Base-by-base conservation (phyloP, 805 yeast genomes). In the Komagataella kurtzmanii region DNA sequence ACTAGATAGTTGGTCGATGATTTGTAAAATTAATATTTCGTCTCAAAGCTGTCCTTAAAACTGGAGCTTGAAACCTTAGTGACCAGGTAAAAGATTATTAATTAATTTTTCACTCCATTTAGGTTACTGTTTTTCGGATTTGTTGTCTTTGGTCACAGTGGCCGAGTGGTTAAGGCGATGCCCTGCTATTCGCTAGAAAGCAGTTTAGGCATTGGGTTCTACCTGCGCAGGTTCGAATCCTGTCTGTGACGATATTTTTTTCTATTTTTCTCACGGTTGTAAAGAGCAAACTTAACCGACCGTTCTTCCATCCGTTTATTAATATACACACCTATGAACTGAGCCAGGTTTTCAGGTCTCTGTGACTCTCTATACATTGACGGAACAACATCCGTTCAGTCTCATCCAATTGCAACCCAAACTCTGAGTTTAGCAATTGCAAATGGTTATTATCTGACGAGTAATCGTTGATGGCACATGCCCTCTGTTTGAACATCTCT, bases 161-260 rank as follows among this genome's bases (percentile, higher is more conserved):
- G 79, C 82, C 81, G 81, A 77, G 83, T 77, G 83, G 82, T 77
- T 77, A 77, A 77, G 81, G 81, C 79, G 83, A 77, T 77, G 76
- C 83, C 83, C 83, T 77, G 83, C 83, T 77, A 75, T 46, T 54
- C 46, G 44, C 18, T 45, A 46, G 23, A 47, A 48, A 48, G 50
- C 46, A 50, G 52, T 52, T 68, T 70, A 82, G 88, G 88, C 86
- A 80, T 81, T 83, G 87, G 84, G 88, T 80, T 83, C 74, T 83
- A 81, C 88, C 84, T 79, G 82, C 96, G 95, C 95, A 88, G 95
- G 96, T 88, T 88, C 96, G 96, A 88, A 88, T 88, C 96, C 95
- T 88, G 96, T 87, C 95, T 85, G 95, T 88, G 86, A 85, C 96
- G 96, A 59, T 65, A 67, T 71, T 72, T 77, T 76, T 66, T 58